Conservation (phyloP, 495 filamentous ascomycete species). For the Chaetomium tenue region DNA sequence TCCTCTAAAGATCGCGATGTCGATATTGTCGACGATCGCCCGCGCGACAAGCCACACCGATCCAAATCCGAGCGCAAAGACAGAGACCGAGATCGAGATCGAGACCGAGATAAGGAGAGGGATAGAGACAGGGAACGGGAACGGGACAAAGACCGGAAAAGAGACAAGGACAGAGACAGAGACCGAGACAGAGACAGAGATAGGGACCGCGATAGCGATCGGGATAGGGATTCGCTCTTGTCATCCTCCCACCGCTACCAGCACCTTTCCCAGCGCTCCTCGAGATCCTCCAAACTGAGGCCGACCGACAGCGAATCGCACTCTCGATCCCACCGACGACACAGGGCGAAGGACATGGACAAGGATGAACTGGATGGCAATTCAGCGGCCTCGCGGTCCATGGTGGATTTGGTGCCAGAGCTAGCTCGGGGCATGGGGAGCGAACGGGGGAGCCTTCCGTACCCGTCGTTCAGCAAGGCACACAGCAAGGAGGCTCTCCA, state of each 20-base stretch:
- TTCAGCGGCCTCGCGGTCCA: conserved; percentile 36
- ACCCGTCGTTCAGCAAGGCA: conserved; percentile 83
- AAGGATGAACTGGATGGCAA: conserved; percentile 32
- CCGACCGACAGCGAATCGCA: conserved; percentile 42
- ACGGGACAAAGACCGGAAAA: conserved; percentile 30
- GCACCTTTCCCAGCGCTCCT: conserved; percentile 29
- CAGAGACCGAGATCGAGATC: conserved; percentile 33
- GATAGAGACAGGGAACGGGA: conserved; percentile 22
- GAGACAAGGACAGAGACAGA: conserved; percentile 25
- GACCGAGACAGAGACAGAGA: conserved; percentile 26
- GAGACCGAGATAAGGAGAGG: conserved; percentile 28
- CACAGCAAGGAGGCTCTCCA: conserved; percentile 80
- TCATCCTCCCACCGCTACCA: conserved; percentile 21
- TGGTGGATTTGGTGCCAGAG: conserved; percentile 53
- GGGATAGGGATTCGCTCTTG: conserved; percentile 29
- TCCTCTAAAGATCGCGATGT: conserved; percentile 46
- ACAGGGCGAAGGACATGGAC: conserved; percentile 44
- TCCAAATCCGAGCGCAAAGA: conserved; percentile 38
- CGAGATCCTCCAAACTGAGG: conserved; percentile 41
- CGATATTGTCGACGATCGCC: conserved; percentile 40
- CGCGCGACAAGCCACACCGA: conserved; percentile 44
- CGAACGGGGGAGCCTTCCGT: conserved; percentile 63
- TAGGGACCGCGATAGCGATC: conserved; percentile 28
- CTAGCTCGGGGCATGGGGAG: conserved; percentile 42
- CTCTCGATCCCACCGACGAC: conserved; percentile 42